Conservation (phyloP, 116 monocot genomes). For the Dioscorea cayenensis region DNA sequence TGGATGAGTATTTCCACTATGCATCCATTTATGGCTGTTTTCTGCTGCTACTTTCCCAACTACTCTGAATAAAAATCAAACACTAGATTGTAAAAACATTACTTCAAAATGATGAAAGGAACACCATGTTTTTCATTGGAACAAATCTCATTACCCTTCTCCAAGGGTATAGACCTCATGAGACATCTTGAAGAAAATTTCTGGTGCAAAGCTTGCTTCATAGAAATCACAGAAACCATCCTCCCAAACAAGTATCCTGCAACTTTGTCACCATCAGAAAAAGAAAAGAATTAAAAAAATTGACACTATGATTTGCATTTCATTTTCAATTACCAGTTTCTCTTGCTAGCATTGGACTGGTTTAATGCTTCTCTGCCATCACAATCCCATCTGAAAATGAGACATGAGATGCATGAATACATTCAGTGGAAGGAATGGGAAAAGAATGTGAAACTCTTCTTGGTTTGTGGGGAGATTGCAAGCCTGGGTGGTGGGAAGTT, state of each 20-base stretch:
- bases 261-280: neutral
- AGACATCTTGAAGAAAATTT: conserved; percentile 47
- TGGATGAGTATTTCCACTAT: conserved; percentile 31
- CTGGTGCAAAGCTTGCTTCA: conserved; percentile 9
- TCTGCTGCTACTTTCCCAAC: conserved; percentile 72
- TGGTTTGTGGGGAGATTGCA: neutral
- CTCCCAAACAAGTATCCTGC: conserved; percentile 41
- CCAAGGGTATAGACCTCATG: conserved; percentile 42
- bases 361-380: conserved; percentile 16
- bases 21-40: conserved; percentile 75
- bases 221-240: conserved; percentile 45
- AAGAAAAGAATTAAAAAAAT: neutral
- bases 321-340: conserved; percentile 28
- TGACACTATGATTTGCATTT: neutral
- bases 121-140: neutral
- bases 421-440: neutral
- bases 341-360: conserved; percentile 26
- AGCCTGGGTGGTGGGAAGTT: conserved; percentile 80
- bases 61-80: neutral
- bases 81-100: neutral
- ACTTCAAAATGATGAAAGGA: neutral
- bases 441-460: neutral
- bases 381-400: conserved; percentile 28
- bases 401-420: neutral
- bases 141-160: conserved; percentile 21